These are phyloP conservation scores for Parietichytrium sp. DNA, from an alignment of 108 stramenopile genomes.

Conservation along the genomic window DNA sequence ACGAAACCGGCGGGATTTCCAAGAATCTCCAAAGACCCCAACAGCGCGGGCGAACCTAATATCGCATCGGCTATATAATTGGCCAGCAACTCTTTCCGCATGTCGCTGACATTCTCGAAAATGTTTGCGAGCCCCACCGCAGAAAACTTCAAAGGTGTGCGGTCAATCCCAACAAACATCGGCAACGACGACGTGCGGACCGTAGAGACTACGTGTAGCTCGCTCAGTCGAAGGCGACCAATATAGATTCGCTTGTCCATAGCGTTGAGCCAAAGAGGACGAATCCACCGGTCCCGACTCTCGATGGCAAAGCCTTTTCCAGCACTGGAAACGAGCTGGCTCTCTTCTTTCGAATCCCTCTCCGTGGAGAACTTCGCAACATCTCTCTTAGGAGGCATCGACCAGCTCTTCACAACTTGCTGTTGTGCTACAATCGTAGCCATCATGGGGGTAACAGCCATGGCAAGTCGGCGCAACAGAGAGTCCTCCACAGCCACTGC, in stretches of 20 bases:
- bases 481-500: slow-evolving; percentile 1
- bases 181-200: slow-evolving; percentile 5
- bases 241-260: slow-evolving; percentile 25
- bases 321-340: background rate
- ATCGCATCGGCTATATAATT: slow-evolving; percentile 25
- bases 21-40: slow-evolving; percentile 7
- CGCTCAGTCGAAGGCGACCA: background rate
- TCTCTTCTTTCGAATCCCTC: background rate
- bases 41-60: background rate
- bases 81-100: slow-evolving; percentile 17
- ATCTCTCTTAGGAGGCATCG: too few species aligned
- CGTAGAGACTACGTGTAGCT: background rate
- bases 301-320: too few species aligned
- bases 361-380: too few species aligned
- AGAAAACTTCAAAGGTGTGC: background rate
- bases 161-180: slow-evolving; percentile 36
- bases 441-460: background rate
- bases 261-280: too few species aligned
- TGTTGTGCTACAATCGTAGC: slow-evolving; percentile 35
- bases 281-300: too few species aligned
- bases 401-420: background rate
- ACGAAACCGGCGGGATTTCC: slow-evolving; percentile 22
- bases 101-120: background rate
- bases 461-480: background rate
- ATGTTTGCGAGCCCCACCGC: background rate